These are phyloP conservation scores for Acacia concinna DNA, from an alignment of 331 rosid species.

Conservation along the genomic window DNA sequence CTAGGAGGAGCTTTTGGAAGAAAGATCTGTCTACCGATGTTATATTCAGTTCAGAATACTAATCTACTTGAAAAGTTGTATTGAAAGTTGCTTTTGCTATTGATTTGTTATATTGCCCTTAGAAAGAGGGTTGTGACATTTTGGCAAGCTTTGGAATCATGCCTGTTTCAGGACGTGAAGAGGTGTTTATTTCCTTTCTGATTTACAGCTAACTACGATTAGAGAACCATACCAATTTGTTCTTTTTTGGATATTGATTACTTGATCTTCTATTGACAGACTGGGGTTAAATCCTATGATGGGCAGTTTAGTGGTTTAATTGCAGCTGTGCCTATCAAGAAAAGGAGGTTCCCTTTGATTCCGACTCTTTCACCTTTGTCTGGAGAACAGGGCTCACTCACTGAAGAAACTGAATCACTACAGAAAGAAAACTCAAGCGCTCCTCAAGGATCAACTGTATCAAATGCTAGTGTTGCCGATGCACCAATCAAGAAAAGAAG, in stretches of 20 bases:
- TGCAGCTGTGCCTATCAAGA: conserved; percentile 65
- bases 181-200: conserved; percentile 69
- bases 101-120: conserved; percentile 29
- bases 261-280: conserved; percentile 65
- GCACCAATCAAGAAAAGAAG: conserved; percentile 69
- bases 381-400: conserved; percentile 36
- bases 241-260: conserved; percentile 57
- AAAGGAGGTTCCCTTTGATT: conserved; percentile 46
- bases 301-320: conserved; percentile 55
- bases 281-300: conserved; percentile 52
- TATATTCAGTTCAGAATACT: neutral
- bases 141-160: conserved; percentile 46
- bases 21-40: neutral
- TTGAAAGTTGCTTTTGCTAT: conserved; percentile 40
- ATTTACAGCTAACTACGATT: conserved; percentile 65
- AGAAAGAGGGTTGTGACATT: conserved; percentile 33
- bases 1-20: neutral
- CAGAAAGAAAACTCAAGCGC: conserved; percentile 43
- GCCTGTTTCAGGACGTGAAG: conserved; percentile 62
- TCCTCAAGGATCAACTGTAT: conserved; percentile 45
- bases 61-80: conserved; percentile 7
- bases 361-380: conserved; percentile 37
- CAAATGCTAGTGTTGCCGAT: conserved; percentile 41
- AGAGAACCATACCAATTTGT: conserved; percentile 52
- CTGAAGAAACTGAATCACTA: conserved; percentile 40